Percentiles rank a stretch among this genome's conserved stretches.
Evolutionary conservation across 352 stramenopile species (phyloP).

Genomic region (Blastocystis sp.): DNA sequence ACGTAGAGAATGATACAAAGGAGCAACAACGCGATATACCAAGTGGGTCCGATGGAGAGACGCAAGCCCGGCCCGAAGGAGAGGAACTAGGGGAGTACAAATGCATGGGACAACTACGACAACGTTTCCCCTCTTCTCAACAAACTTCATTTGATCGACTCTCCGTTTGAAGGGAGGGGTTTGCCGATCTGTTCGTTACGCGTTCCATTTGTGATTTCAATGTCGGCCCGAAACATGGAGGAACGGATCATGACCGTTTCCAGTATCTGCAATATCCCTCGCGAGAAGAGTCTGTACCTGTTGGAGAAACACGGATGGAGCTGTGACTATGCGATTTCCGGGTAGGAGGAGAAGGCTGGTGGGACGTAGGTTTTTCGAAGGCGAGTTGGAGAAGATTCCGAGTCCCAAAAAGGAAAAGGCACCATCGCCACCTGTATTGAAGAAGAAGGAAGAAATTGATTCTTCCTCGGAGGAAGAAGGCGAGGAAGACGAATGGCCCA

Average conservation of each 20-base stretch:
- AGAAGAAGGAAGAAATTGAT: background rate
- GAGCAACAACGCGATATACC: background rate
- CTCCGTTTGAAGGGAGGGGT: background rate
- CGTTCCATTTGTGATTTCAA: background rate
- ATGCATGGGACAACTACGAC: background rate
- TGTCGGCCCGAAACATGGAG: conserved; percentile 3
- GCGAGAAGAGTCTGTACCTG: background rate
- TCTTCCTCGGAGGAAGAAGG: background rate
- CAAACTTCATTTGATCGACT: background rate
- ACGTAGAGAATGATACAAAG: background rate
- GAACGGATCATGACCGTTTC: conserved; percentile 5
- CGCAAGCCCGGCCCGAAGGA: background rate
- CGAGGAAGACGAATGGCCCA: background rate
- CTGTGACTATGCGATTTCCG: conserved; percentile 33
- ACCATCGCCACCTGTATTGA: background rate
- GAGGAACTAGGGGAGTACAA: background rate
- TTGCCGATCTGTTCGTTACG: no score
- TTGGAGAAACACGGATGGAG: conserved; percentile 30
- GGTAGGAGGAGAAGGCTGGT: background rate
- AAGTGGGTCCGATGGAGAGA: conserved; percentile 12
- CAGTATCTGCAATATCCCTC: background rate
- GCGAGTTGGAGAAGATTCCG: background rate
- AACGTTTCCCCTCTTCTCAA: conserved; percentile 12
- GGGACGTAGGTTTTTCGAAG: conserved; percentile 18
- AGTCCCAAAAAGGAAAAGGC: background rate